Evolutionary conservation across 495 filamentous ascomycete genomes (phyloP), one percentile per base, ranked within the genome.

Genomic region (Staphylotrichum tortipilum): DNA sequence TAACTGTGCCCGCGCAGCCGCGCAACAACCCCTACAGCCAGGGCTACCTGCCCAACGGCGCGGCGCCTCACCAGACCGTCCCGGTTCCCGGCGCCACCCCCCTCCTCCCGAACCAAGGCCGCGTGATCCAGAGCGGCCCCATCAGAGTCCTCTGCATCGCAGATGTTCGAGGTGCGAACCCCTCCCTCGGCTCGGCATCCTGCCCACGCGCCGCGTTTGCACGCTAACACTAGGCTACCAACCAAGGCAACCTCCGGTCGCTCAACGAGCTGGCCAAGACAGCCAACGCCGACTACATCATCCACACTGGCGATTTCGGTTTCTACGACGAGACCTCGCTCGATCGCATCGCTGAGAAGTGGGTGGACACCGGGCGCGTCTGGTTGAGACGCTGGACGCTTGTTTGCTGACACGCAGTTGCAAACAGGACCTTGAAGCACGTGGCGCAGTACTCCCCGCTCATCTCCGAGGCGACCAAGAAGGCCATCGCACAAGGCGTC

Each of bases 311-410:
- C 63, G 94, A 99, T 64, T 99, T 99, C 64, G 94, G 94, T 46
- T 99, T 99, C 71, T 99, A 99, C 69, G 94, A 99, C 64, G 88
- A 94, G 44, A 85, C 81, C 34, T 99, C 94, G 9, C 72, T 99
- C 28, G 90, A 99, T 59, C 85, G 94, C 48, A 97, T 99, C 74
- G 92, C 92, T 8, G 94, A 99, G 66, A 99, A 99, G 92, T 98
- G 68, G 76, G 88, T 76, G 36, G 54, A 44, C 23, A 29, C n/a
- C 9, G 7, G 14, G 9, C 33, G 21, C 7, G 19, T 18, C 10
- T 47, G 49, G 49, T 58, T 61, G 35, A 63, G 51, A n/a, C 8
- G 44, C 59, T n/a, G n/a, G n/a, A n/a, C n/a, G n/a, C n/a, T n/a
- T n/a, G n/a, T n/a, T 47, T 50, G 49, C 59, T 61, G 35, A 63